Evolutionary conservation across 2,329 filamentous ascomycete species (phyloP), one percentile per base, ranked within the genome.

Genomic region (Diplodia scrobiculata): DNA sequence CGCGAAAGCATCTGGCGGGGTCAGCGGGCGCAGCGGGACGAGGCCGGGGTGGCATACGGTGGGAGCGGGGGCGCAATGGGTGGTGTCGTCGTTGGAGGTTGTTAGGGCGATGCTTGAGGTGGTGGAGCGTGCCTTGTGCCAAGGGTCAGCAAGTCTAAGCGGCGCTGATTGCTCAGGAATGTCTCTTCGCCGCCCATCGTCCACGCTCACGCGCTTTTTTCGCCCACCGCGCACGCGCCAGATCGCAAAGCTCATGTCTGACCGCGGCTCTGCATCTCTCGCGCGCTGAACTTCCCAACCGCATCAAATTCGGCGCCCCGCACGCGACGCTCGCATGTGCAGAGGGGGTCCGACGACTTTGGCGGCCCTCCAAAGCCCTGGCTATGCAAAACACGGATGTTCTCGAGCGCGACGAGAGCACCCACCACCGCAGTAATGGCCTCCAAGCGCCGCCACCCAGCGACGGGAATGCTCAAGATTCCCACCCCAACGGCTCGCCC

Each of bases 1-100:
- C 79, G 73, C 68, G 78, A 79, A 64, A 81, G 74, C 79, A 81
- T 81, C 71, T 74, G 55, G 36, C n/a, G 11, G 55, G 48, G 38
- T 66, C 55, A 66, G 65, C 54, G 21, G 27, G 2, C 32, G 36
- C 6, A 13, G 10, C 7, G 25, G 6, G 6, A 7, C 38, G 32
- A 32, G 3, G 2, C 13, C 0, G 19, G n/a, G 14, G 34, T 32
- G 1, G 48, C 64, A 19, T 51, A 66, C 64, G 47, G 54, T 60
- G 64, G 41, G 9, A 50, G 53, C 54, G 47, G 47, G 34, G 21
- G 53, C 41, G 54, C 64, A 60, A 66, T 66, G 64, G 64, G 62
- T 41, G 25, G 51, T 29, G 21, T n/a, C 41, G 51, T 52, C 4
- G n/a, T 27, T 11, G 25, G 51, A 50, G 51, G 63, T 50, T 51